Conservation (phyloP, 2,329 filamentous ascomycete species). For the Colletotrichum cordylinicola region DNA sequence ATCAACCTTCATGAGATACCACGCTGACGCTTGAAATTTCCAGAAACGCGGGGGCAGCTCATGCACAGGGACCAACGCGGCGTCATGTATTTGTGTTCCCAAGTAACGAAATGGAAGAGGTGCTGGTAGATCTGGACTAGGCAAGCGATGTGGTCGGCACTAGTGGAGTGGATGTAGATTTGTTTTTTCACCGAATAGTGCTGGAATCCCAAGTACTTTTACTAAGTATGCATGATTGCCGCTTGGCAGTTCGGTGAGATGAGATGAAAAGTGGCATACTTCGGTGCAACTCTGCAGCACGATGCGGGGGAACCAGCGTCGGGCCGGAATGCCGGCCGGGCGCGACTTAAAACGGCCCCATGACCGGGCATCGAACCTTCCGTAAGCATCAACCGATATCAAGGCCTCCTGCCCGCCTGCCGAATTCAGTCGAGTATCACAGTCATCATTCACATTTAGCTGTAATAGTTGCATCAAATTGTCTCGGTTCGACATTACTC, state of each 20-base stretch:
- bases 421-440: background rate
- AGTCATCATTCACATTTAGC: accelerated
- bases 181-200: background rate
- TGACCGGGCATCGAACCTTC: background rate
- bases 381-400: background rate
- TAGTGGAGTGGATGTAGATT: background rate
- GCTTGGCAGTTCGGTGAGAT: background rate
- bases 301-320: background rate
- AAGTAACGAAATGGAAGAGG: background rate
- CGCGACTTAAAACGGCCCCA: background rate
- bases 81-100: background rate
- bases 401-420: background rate
- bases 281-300: background rate
- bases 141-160: background rate
- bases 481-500: too few species aligned
- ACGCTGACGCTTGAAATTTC: accelerated
- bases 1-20: background rate
- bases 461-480: background rate
- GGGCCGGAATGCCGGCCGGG: constrained; percentile 10
- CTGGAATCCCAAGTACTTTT: background rate
- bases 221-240: background rate
- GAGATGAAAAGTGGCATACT: background rate
- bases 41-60: background rate
- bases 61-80: background rate
- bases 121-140: background rate